A percentile compares a stretch with the other conserved stretches of the same genome.
Evolutionary conservation across 2,329 filamentous ascomycete species (phyloP).

Genomic region (Cladophialophora carrionii): DNA sequence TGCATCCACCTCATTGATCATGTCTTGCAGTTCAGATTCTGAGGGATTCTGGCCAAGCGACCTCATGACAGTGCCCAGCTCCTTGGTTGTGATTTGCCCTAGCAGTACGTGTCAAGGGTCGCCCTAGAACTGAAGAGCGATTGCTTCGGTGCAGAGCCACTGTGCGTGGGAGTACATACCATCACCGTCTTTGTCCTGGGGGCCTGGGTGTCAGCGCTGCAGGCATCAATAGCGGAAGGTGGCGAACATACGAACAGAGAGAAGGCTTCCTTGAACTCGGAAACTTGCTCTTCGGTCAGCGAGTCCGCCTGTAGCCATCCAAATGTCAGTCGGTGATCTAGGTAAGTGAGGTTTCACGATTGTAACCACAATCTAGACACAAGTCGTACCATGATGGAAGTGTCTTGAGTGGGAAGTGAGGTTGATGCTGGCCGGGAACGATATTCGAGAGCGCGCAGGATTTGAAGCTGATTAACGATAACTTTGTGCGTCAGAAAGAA

Average conservation of each 20-base stretch:
- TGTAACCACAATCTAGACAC: slow-evolving; percentile 17
- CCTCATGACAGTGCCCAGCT: slow-evolving; percentile 87
- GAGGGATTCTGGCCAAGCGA: slow-evolving; percentile 88
- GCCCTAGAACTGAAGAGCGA: neutral
- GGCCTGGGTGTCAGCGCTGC: slow-evolving; percentile 37
- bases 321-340: slow-evolving; percentile 21
- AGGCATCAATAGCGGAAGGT: neutral
- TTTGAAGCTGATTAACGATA: neutral
- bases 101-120: slow-evolving; percentile 24
- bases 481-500: slow-evolving; percentile 1
- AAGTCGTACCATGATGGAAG: slow-evolving; percentile 28
- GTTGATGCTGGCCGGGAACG: neutral
- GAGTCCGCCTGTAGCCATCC: slow-evolving; percentile 75
- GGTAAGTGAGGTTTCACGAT: slow-evolving; percentile 23
- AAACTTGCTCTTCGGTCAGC: slow-evolving; percentile 99
- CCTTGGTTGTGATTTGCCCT: slow-evolving; percentile 93
- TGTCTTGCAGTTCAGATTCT: slow-evolving; percentile 86
- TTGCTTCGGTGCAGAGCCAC: slow-evolving; percentile 1
- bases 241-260: slow-evolving; percentile 89
- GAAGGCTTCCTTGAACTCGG: slow-evolving; percentile 99
- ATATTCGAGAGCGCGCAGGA: slow-evolving; percentile 3
- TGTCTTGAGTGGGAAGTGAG: neutral
- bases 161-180: slow-evolving; percentile 61
- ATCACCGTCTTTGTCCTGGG: slow-evolving; percentile 86
- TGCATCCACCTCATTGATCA: slow-evolving; percentile 92